phyloP scores from a whole-genome alignment of 371 early-diverging fungal genomes.

The Mortierella sp. region DNA sequence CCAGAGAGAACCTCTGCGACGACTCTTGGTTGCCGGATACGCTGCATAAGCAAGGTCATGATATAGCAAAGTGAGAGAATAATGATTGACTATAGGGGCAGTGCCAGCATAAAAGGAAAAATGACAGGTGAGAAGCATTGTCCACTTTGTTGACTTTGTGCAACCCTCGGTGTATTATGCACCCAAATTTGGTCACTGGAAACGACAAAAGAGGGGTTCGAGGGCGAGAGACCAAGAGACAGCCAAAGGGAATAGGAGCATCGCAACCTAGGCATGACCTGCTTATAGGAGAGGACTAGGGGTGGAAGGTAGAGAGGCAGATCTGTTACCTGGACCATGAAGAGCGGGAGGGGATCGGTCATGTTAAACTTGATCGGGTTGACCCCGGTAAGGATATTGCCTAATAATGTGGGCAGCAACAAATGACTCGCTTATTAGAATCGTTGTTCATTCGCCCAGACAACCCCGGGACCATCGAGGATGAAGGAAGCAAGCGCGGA shows the following conservation, averaged over 20 bases:
- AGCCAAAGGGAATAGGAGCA: not conserved
- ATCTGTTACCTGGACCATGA: conserved; percentile 70
- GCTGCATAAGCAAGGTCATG: conserved; percentile 52
- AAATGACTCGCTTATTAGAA: not conserved
- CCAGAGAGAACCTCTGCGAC: conserved; percentile 84
- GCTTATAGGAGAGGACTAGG: not conserved
- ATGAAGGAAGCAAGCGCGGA: no score
- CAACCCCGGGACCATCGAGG: no score
- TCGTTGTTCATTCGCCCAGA: no score
- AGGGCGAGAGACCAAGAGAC: not conserved
- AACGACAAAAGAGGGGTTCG: not conserved
- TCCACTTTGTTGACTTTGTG: not conserved
- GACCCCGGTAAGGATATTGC: conserved; percentile 71
- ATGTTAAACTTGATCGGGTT: conserved; percentile 65
- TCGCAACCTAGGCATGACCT: not conserved
- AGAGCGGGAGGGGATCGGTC: conserved; percentile 66
- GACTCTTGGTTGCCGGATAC: conserved; percentile 75
- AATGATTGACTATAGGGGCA: conserved; percentile 26
- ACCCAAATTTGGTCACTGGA: no score
- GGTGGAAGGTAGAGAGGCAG: not conserved
- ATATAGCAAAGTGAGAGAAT: conserved; percentile 31
- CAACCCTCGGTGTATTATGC: not conserved
- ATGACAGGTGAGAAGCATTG: no score
- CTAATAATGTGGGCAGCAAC: conserved; percentile 17
- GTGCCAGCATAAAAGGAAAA: not conserved